A percentile compares a stretch with the other conserved stretches of the same genome.
These are phyloP conservation scores for Pleodorina starrii DNA, from an alignment of 139 green algal genomes.

Conservation along the genomic window DNA sequence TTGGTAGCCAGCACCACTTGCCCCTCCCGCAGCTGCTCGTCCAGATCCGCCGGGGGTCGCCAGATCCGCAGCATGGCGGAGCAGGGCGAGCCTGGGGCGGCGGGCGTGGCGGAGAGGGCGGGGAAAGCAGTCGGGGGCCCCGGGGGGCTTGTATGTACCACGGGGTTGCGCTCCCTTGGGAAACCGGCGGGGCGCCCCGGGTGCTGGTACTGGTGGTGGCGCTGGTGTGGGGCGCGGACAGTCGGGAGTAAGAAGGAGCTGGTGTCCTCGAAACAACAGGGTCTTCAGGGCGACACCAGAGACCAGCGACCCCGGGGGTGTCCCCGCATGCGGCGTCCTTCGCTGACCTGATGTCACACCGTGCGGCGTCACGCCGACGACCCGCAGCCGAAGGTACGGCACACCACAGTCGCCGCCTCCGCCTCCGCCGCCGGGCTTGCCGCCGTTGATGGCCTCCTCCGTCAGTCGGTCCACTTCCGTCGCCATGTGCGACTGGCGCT, in stretches of 20 bases:
- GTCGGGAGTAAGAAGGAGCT: too few species aligned
- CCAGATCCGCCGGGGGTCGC: constrained; percentile 1
- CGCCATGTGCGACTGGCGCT: constrained; percentile 15
- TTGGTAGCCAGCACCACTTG: constrained; percentile 20
- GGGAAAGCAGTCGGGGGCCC: too few species aligned
- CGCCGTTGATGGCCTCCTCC: neutral
- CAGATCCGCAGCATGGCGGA: constrained; percentile 24
- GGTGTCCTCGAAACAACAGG: too few species aligned
- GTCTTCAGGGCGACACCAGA: too few species aligned
- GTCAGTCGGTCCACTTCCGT: constrained; percentile 4
- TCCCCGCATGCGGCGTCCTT: too few species aligned
- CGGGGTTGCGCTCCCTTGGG: too few species aligned
- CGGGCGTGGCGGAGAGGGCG: neutral
- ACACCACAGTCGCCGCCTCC: neutral
- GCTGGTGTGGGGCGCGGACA: too few species aligned
- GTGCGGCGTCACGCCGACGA: constrained; percentile 8
- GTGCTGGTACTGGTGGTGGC: too few species aligned
- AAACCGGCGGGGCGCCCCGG: too few species aligned
- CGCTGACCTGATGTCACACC: neutral
- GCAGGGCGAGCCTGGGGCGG: neutral
- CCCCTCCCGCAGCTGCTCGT: constrained; percentile 37
- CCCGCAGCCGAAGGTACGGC: constrained; percentile 22
- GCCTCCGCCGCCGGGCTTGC: neutral
- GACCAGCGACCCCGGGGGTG: too few species aligned
- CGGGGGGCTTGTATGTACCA: too few species aligned